These are phyloP conservation scores for Xerocomellus intermedius DNA, from an alignment of 768 basidiomycete species.

Conservation along the genomic window DNA sequence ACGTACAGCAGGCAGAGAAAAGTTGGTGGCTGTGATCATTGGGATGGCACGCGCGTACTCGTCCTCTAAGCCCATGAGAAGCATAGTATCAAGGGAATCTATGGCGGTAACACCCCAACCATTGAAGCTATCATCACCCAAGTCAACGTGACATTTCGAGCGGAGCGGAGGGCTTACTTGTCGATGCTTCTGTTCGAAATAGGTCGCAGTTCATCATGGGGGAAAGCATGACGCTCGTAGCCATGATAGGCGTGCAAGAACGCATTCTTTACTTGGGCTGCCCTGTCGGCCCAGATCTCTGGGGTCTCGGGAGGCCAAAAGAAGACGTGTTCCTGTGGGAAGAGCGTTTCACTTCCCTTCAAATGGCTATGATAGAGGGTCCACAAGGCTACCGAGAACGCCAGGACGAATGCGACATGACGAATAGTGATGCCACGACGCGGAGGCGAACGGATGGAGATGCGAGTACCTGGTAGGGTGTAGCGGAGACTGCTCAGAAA, in stretches of 20 bases:
- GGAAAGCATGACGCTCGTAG: slow-evolving; percentile 59
- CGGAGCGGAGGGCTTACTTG: slow-evolving; percentile 41
- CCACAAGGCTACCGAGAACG: slow-evolving; percentile 15
- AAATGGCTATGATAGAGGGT: slow-evolving; percentile 17
- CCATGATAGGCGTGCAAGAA: slow-evolving; percentile 68
- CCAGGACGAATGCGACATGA: slow-evolving; percentile 19
- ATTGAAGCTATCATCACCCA: slow-evolving; percentile 56
- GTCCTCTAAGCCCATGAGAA: slow-evolving; percentile 71
- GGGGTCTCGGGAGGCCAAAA: slow-evolving; percentile 30
- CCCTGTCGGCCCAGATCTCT: slow-evolving; percentile 49
- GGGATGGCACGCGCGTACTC: slow-evolving; percentile 68
- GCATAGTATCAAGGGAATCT: slow-evolving; percentile 85
- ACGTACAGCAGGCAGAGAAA: slow-evolving; percentile 45
- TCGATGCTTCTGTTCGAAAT: slow-evolving; percentile 45
- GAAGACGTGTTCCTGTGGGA: slow-evolving; percentile 14
- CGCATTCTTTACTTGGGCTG: slow-evolving; percentile 55
- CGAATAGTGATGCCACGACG: slow-evolving; percentile 24
- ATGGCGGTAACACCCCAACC: slow-evolving; percentile 78
- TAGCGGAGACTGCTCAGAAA: background rate
- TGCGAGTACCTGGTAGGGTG: background rate
- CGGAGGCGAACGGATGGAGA: background rate
- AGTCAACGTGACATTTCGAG: background rate
- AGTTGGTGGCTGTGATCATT: slow-evolving; percentile 48
- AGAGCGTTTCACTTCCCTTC: background rate
- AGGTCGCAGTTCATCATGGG: slow-evolving; percentile 63